These are phyloP conservation scores for Herpetomonas muscarum DNA, from an alignment of 208 protist genomes.

Conservation along the genomic window DNA sequence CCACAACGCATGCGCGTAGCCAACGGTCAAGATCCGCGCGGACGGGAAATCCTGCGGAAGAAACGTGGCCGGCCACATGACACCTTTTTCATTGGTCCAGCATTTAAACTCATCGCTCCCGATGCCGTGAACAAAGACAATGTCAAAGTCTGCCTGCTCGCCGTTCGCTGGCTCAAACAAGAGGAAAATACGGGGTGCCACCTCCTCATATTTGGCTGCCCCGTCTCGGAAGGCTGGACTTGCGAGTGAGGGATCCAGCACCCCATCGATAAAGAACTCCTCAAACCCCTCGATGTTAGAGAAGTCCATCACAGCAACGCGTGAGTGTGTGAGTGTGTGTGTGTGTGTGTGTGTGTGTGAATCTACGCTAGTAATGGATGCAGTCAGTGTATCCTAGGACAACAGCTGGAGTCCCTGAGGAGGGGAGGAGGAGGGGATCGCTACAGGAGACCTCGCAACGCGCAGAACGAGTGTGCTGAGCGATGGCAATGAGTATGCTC, in stretches of 20 bases:
- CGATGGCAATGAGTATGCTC: no score
- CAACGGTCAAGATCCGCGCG: conserved; percentile 43
- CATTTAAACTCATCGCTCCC: conserved; percentile 65
- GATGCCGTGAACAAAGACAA: conserved; percentile 67
- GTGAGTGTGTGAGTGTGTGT: neutral
- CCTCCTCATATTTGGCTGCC: conserved; percentile 23
- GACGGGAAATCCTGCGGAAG: conserved; percentile 69
- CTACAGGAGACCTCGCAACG: no score
- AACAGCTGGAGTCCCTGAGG: no score
- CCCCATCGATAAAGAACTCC: conserved; percentile 36
- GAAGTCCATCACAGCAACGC: conserved; percentile 20
- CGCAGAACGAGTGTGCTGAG: no score
- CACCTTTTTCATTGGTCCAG: conserved; percentile 46
- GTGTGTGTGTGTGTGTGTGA: no score
- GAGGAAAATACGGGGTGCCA: conserved; percentile 27
- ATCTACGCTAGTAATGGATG: neutral
- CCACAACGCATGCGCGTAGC: conserved; percentile 62
- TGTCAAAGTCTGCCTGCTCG: conserved; percentile 32
- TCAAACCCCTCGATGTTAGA: conserved; percentile 26
- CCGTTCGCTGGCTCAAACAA: conserved; percentile 17
- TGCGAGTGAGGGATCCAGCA: conserved; percentile 22
- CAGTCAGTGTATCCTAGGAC: no score
- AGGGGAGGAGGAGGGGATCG: no score
- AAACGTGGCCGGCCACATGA: conserved; percentile 62
- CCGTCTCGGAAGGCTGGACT: conserved; percentile 14